phyloP scores from a whole-genome alignment of 495 filamentous ascomycete genomes.

The Talaromyces ruber region DNA sequence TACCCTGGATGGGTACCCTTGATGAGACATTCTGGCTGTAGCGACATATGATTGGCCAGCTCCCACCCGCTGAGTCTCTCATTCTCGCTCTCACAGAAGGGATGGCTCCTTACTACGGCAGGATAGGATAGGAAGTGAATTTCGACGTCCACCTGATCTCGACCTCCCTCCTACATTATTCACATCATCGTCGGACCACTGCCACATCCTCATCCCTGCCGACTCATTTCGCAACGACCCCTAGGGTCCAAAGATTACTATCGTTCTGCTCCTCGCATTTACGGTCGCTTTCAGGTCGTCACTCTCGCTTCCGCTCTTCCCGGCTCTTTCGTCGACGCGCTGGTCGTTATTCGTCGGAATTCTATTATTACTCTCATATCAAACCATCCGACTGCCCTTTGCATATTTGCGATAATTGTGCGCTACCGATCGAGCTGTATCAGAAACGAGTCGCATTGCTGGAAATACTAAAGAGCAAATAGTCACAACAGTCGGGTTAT shows the following conservation, averaged over 20 bases:
- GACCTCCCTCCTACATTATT: neutral
- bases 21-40: neutral
- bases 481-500: neutral
- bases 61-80: too few relatives aligned
- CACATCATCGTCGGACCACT: neutral
- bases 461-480: neutral
- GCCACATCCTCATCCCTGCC: neutral
- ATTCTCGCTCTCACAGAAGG: too few relatives aligned
- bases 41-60: too few relatives aligned
- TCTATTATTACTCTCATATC: neutral
- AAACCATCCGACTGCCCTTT: neutral
- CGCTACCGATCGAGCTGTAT: neutral
- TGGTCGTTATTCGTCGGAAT: neutral
- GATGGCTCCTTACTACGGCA: neutral
- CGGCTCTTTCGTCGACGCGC: neutral
- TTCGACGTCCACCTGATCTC: neutral
- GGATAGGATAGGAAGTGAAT: too few relatives aligned
- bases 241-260: neutral
- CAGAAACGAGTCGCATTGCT: neutral
- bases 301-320: neutral
- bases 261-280: neutral
- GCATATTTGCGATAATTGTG: neutral
- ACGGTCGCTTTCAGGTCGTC: neutral
- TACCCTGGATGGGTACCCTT: neutral
- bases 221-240: neutral